Evolutionary conservation across 2,329 filamentous ascomycete genomes (phyloP).

Genomic region (Lachnellula subtilissima): DNA sequence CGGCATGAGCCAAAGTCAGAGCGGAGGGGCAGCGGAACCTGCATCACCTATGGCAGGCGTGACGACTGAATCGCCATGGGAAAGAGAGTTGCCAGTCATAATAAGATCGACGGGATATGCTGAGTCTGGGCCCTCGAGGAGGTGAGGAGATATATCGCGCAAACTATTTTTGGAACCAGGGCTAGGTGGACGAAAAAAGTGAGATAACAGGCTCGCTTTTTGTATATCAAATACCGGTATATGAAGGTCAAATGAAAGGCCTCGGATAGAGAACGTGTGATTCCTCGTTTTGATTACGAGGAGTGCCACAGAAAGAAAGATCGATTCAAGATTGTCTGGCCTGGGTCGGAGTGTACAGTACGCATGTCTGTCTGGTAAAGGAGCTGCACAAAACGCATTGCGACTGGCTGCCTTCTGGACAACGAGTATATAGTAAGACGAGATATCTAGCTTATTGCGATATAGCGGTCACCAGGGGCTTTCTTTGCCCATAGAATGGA

Average conservation of each 20-base stretch:
- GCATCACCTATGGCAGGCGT: not conserved
- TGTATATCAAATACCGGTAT: not conserved
- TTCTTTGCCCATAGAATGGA: too few species aligned
- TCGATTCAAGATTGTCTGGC: not conserved
- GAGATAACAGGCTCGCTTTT: not conserved
- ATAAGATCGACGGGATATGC: not conserved
- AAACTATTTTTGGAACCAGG: not conserved
- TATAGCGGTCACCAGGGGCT: too few species aligned
- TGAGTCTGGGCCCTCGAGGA: not conserved
- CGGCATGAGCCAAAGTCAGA: slow-evolving; percentile 5
- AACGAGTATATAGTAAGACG: too few species aligned
- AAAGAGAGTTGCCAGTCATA: not conserved
- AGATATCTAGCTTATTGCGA: too few species aligned
- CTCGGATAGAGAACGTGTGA: not conserved
- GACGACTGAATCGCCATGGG: not conserved
- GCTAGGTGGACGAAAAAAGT: not conserved
- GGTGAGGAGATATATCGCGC: not conserved
- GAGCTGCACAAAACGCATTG: too few species aligned
- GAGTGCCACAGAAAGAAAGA: not conserved
- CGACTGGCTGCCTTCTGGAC: too few species aligned
- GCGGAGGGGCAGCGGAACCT: not conserved
- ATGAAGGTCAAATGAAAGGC: not conserved
- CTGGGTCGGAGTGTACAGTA: too few species aligned
- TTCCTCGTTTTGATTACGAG: not conserved
- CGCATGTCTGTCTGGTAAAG: too few species aligned